phyloP scores from a whole-genome alignment of 1,284 basidiomycete genomes.

The Leccinum holopus region DNA sequence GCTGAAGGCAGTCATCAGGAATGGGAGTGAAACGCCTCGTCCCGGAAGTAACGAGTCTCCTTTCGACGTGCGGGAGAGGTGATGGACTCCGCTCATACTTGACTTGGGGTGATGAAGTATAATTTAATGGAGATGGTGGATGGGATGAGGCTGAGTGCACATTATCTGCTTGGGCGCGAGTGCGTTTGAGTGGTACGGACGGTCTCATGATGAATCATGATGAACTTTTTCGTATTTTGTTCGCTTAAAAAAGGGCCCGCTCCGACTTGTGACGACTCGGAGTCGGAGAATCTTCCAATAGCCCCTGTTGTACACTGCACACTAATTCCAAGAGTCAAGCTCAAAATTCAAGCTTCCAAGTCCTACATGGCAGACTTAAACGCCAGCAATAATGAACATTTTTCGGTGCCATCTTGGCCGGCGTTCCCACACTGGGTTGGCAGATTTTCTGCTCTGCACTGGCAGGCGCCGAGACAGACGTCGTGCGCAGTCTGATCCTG shows the following conservation, averaged over 20 bases:
- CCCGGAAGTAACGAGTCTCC: slow-evolving; percentile 25
- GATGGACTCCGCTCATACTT: slow-evolving; percentile 27
- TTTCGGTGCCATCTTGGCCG: neutral
- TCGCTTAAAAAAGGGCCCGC: neutral
- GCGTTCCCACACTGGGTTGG: neutral
- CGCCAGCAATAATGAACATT: neutral
- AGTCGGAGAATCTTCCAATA: slow-evolving; percentile 8
- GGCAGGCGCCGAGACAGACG: neutral
- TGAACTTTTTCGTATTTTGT: neutral
- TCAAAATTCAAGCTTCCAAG: neutral
- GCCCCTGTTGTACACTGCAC: neutral
- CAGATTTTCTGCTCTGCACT: neutral
- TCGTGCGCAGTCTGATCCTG: neutral
- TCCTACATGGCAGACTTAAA: no score
- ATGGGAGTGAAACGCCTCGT: slow-evolving; percentile 29
- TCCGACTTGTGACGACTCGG: no score
- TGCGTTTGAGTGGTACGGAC: slow-evolving; percentile 19
- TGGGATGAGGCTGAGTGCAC: neutral
- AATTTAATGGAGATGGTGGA: neutral
- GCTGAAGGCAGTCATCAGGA: slow-evolving; percentile 27
- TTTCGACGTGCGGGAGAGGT: slow-evolving; percentile 14
- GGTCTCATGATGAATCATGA: slow-evolving; percentile 3
- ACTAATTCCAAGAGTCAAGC: no score
- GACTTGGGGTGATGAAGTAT: neutral
- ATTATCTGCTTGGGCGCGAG: neutral